Base-by-base conservation (phyloP, 345 rosid genomes). In the Pistacia vera region DNA sequence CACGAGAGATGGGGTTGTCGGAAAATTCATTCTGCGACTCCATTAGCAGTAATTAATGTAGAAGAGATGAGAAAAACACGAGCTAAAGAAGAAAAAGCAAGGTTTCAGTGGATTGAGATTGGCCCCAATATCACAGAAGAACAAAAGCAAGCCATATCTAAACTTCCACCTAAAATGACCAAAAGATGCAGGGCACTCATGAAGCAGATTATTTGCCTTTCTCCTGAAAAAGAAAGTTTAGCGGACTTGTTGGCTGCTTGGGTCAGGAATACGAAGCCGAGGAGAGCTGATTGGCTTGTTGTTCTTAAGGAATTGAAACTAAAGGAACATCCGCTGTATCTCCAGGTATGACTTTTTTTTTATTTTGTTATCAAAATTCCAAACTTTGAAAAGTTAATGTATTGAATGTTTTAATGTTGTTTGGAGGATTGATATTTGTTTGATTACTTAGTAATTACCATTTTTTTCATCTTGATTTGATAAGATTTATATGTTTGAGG, bases 221-320 rank as follows among this genome's bases (percentile, higher is more conserved):
- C 81, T 71, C 76, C 66, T 11, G 72, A 82, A 73, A 85, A 83
- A 44, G 86, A 83, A 11, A 69, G 76, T 28, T 77, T 94, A 36
- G 69, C 49, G 6, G 88, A 88, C 79, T 77, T 94, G 75, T 78
- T 94, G 85, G 75, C 61, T 80, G 83, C 81, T 77, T 94, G 95
- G 97, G 94, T 86, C 62, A 88, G 83, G 85, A 75, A 87, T 62
- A 94, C 92, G 97, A 92, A 84, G 61, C 98, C 97, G 68, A 82
- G 65, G 54, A 84, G 95, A 77, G 83, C 90, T 63, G 95, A 91
- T 55, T 92, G 98, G 97, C 98, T 94, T 66, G 84, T 83, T 2
- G 80, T 94, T 82, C 91, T 92, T 55, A 90, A 87, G 78, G 86
- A 91, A 83, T 77, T 91, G 83, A 87, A 87, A 75, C 72, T 8